Base-by-base conservation (phyloP, 306 rosid genomes). In the Cercis canadensis region DNA sequence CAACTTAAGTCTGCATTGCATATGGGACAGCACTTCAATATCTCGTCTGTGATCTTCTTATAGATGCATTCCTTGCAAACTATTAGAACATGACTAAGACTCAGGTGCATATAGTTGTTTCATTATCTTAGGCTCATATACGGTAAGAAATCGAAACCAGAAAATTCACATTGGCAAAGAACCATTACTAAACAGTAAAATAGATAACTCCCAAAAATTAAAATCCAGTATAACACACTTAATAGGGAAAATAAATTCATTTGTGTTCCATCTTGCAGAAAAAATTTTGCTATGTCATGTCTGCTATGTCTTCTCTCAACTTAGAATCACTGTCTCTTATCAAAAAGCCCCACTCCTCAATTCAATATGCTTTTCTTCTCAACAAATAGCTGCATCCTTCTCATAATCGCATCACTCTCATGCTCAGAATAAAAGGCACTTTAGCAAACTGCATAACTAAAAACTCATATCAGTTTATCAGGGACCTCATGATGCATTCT, bases 401-500 rank as follows among this genome's bases (percentile, higher is more conserved):
- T 41, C 18, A 16, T 32, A 69, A 15, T 43, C 11, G 16, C 39
- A 54, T 8, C n/a, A 33, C 11, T 39, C 53, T n/a, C n/a, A n/a
- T n/a, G n/a, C n/a, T n/a, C n/a, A n/a, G n/a, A n/a, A n/a, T n/a
- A n/a, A n/a, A n/a, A n/a, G n/a, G n/a, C n/a, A n/a, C n/a, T n/a
- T n/a, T n/a, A n/a, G n/a, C n/a, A n/a, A n/a, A n/a, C n/a, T 67
- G 24, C 24, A 65, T 49, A 65, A 52, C 9, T 39, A n/a, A 5
- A 44, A 43, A 13, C 17, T 11, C 4, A 1, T 36, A 21, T 16
- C 41, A 18, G 11, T 31, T 53, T 18, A 7, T 5, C 24, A 37
- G 32, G 24, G 41, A 67, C 7, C 21, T 8, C 41, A 9, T 52
- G 39, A 18, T 19, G 37, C 19, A 49, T 33, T 32, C 31, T n/a